Base-by-base conservation (phyloP, 2,329 filamentous ascomycete genomes). In the Aspergillus intermedius region DNA sequence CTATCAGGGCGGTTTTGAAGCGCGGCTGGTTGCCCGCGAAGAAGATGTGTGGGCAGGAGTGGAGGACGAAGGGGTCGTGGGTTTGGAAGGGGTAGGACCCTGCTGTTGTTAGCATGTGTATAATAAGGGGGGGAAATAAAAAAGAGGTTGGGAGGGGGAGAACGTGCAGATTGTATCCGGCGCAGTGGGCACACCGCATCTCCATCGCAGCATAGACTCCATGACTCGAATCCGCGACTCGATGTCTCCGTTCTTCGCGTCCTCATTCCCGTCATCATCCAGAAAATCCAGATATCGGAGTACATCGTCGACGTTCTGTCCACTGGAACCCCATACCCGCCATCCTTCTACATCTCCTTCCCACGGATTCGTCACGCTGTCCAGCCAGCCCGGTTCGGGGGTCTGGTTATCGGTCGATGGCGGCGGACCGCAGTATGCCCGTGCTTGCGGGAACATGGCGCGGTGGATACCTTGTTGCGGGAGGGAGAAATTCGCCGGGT, bases 81-180 rank as follows among this genome's bases (percentile, higher is more conserved):
- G 93, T 87, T 69, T 97, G 91, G 70, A 95, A 98, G 0, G 93
- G 93, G 64, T 97, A 98, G 63, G 87, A 91, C 88, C 88, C 88
- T 91, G 51, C 22, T 37, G 3, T 12, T 40, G 8, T 40, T 22
- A 40, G 37, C 37, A 40, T 21, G 3, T 19, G 17, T 19, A 19
- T 19, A 19, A 19, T 19, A 19, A 19, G n/a, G n/a, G n/a, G n/a
- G n/a, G n/a, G n/a, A n/a, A 2, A 19, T 2, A 19, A 19, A 19
- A 19, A 19, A 19, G 3, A 19, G 17, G 17, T 19, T 2, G 17
- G 10, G 9, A 4, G 8, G 32, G 47, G 22, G 5, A n/a, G 22
- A 49, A 75, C 87, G 76, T 77, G 91, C 90, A 95, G 40, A 98
- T 66, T 0, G 94, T 98, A 69, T 98, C 94, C 0, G 94, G 93